Evolutionary conservation across 495 filamentous ascomycete genomes (phyloP), one percentile per base, ranked within the genome.

Genomic region (Aspergillus kassunensis): DNA sequence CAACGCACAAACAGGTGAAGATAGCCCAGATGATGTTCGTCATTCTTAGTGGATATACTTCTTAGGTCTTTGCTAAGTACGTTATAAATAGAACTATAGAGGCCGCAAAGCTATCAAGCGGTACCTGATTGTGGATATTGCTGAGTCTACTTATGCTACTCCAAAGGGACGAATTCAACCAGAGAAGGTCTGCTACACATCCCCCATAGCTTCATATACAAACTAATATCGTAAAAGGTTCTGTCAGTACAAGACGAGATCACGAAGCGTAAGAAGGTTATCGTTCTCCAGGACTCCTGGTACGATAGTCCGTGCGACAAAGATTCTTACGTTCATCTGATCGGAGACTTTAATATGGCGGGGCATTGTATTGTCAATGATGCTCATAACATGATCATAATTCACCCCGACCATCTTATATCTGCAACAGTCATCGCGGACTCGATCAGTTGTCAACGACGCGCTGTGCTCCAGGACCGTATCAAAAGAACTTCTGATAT

Each of bases 371-470:
- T 89, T 53, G 75, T 96, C 44, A 85, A 91, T 65, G 89, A 96
- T 63, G 67, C 73, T 20, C 73, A 85, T 46, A 88, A 95, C 59
- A 87, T 96, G 73, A 70, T 98, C 31, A 92, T 98, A 57, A 75
- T 98, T 11, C 90, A 98, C 64, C 93, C 93, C 2, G 93, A 98
- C 67, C 91, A 96, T 70, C 80, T 98, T 19, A 85, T 98, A 44
- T 97, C 93, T 10, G 86, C 92, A 2, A 96, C 91, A 7, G 87
- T 92, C 8, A 86, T 98, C 27, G 93, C 88, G 30, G 93, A 98
- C 63, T 95, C 93, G 0, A 91, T 96, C 61, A 83, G 81, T 34
- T 98, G 93, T 62, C 82, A 84, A 54, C 84, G 93, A 11, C 86
- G 91, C 46, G 90, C 93, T 21, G 90, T 96, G 2, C 81, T 98